Conservation (phyloP, 805 yeast genomes). For the Metschnikowia cerradonensis region DNA sequence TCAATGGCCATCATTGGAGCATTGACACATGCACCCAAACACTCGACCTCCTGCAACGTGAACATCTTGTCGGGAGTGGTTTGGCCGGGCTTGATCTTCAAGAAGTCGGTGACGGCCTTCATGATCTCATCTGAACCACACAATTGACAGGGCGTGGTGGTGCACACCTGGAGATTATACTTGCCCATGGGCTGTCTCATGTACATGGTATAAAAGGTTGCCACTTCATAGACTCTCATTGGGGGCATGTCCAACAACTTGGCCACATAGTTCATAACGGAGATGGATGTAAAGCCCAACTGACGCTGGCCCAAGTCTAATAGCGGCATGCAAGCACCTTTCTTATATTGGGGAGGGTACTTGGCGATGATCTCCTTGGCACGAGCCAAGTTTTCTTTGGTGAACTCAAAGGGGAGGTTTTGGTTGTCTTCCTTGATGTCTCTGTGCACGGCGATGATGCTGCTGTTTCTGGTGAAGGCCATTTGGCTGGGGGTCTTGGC, state of each 20-base stretch:
- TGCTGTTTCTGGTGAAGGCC: slow-evolving; percentile 27
- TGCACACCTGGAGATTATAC: slow-evolving; percentile 78
- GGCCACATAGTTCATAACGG: slow-evolving; percentile 89
- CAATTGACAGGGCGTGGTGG: slow-evolving; percentile 86
- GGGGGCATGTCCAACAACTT: slow-evolving; percentile 83
- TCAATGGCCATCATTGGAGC: slow-evolving; percentile 86
- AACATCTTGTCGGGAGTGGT: slow-evolving; percentile 72
- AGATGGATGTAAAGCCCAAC: slow-evolving; percentile 77
- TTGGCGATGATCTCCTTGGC: slow-evolving; percentile 74
- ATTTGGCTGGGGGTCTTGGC: slow-evolving; percentile 8
- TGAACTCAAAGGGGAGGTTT: slow-evolving; percentile 67
- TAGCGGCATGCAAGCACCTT: slow-evolving; percentile 84
- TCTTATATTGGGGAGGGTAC: slow-evolving; percentile 83
- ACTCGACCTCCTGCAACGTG: slow-evolving; percentile 84
- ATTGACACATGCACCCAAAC: slow-evolving; percentile 88
- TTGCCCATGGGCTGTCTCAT: slow-evolving; percentile 84
- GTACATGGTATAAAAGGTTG: slow-evolving; percentile 89
- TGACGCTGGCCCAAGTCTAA: slow-evolving; percentile 86
- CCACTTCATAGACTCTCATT: slow-evolving; percentile 91
- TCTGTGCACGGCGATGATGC: slow-evolving; percentile 63
- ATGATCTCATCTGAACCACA: slow-evolving; percentile 80
- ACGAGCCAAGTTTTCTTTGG: slow-evolving; percentile 55
- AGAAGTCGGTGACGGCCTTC: slow-evolving; percentile 58
- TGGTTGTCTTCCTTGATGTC: slow-evolving; percentile 66
- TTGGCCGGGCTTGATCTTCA: slow-evolving; percentile 69